Percentiles rank a stretch among this genome's conserved stretches.
Conservation (phyloP, 306 rosid genomes). For the Castanospermum australe region DNA sequence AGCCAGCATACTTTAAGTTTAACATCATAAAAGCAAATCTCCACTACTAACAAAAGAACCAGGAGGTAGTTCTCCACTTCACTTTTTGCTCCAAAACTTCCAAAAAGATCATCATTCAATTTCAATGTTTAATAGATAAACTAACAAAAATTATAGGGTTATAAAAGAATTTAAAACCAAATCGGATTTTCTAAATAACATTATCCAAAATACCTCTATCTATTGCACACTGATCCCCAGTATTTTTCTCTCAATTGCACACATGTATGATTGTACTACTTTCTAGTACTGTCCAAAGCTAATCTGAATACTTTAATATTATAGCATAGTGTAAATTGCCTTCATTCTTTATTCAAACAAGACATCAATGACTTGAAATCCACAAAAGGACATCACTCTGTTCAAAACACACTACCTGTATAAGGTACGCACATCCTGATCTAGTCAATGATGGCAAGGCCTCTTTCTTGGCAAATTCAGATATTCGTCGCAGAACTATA, state of each 20-base stretch:
- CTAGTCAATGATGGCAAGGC: slow-evolving; percentile 91
- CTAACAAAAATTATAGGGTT: neutral
- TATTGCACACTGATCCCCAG: neutral
- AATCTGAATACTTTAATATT: neutral
- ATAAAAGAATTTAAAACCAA: neutral
- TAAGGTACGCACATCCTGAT: slow-evolving; percentile 97
- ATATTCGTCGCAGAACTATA: slow-evolving; percentile 88
- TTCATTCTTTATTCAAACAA: neutral
- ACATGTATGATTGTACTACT: neutral
- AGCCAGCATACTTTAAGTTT: no score
- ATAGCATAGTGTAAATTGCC: neutral
- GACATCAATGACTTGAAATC: neutral
- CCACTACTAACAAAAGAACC: neutral
- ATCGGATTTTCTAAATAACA: neutral
- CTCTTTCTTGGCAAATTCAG: slow-evolving; percentile 94
- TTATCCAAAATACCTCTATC: neutral
- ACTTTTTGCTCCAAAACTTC: neutral
- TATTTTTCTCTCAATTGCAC: neutral
- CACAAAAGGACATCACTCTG: neutral
- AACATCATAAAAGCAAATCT: neutral
- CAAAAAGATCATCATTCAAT: neutral
- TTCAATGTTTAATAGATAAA: neutral
- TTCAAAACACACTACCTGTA: slow-evolving; percentile 65
- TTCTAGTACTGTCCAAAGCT: neutral
- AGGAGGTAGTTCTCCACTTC: neutral